Conservation (phyloP, 2,329 filamentous ascomycete genomes). For the Neonectria faginata region DNA sequence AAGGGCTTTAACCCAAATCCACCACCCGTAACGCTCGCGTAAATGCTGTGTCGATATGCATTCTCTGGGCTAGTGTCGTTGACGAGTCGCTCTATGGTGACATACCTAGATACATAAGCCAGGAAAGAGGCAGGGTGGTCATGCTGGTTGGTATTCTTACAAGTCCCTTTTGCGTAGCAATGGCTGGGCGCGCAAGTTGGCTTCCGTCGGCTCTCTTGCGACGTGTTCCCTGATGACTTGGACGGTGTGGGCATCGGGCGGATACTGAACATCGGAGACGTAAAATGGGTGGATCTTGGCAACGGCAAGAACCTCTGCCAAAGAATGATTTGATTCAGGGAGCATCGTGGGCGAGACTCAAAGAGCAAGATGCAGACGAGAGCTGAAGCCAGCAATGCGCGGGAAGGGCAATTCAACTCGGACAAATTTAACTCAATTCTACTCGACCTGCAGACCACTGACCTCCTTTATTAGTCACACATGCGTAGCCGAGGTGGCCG, state of each 20-base stretch:
- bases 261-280: slow-evolving; percentile 43
- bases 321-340: slow-evolving; percentile 33
- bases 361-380: too few species aligned
- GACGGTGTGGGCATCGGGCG: slow-evolving; percentile 40
- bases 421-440: neutral
- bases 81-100: slow-evolving; percentile 50
- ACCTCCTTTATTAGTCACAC: neutral
- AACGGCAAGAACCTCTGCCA: slow-evolving; percentile 50
- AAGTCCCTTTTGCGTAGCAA: slow-evolving; percentile 41
- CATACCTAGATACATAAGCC: slow-evolving; percentile 47
- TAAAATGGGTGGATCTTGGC: slow-evolving; percentile 54
- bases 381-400: too few species aligned
- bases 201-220: neutral
- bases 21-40: slow-evolving; percentile 57
- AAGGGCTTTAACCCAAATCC: slow-evolving; percentile 49
- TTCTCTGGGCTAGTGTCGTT: slow-evolving; percentile 50
- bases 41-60: slow-evolving; percentile 52
- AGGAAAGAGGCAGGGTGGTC: accelerated
- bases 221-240: slow-evolving; percentile 20
- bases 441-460: neutral
- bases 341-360: neutral
- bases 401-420: neutral
- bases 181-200: slow-evolving; percentile 23
- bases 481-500: neutral
- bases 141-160: slow-evolving; percentile 30